Evolutionary conservation across 345 rosid genomes (phyloP), one percentile per base, ranked within the genome.

Genomic region (rapeseed (Brassica napus)): DNA sequence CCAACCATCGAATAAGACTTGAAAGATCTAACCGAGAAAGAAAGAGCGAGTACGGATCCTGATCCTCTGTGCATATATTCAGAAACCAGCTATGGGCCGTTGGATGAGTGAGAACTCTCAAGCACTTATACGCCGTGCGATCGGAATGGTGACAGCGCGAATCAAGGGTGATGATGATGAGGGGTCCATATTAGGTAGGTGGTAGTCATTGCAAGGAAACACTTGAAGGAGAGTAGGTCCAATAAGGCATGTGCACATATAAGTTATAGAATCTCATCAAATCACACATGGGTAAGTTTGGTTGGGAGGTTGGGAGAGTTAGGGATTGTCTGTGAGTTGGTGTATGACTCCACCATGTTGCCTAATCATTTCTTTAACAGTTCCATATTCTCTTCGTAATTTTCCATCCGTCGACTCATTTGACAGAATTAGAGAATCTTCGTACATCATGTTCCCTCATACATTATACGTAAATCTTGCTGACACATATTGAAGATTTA

Each of bases 101-200:
- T 73, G 32, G 82, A 79, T 68, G 1, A 71, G 26, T 28, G 54
- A 44, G 34, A 42, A 31, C 6, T 24, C 6, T 58, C n/a, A 14
- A 24, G 44, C 75, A 35, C 73, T 55, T 52, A n/a, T 11, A 4
- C 10, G 28, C 18, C 73, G 69, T 79, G 66, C 3, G 82, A 79
- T 79, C 3, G 44, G 64, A 66, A 47, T 30, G 64, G 44, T 68
- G 75, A 49, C 58, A 79, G 24, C 5, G 54, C 0, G 42, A 75
- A 75, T 80, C 72, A 70, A 75, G 32, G 83, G 79, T 75, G 79
- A 57, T 70, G 76, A 81, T 70, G 83, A 8, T 5, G 63, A 64
- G 77, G 80, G 76, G 79, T 75, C 83, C 76, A 71, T 15, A 70
- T 69, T 80, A 81, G 83, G 83, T 81, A 81, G 47, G 77, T 75